phyloP scores from a whole-genome alignment of 2,329 filamentous ascomycete species.

The Pyrenophora graminea region DNA sequence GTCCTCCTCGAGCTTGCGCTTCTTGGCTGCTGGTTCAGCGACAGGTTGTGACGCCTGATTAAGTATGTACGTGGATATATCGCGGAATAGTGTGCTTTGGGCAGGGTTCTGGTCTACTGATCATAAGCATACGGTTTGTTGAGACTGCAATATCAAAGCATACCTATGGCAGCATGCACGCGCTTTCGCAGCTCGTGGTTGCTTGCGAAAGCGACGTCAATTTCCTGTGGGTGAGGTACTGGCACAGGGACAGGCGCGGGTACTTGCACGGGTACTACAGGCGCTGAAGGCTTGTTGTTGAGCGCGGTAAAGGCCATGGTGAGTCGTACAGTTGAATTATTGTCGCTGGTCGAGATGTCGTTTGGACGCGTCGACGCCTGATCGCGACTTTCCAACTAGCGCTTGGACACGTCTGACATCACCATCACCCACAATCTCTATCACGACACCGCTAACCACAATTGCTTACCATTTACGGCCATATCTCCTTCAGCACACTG shows the following conservation, averaged over 20 bases:
- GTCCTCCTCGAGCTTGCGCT: constrained; percentile 45
- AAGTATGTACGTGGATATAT: constrained; percentile 45
- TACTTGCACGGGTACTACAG: constrained; percentile 9
- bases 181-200: constrained; percentile 44
- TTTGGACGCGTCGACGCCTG: constrained; percentile 11
- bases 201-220: constrained; percentile 42
- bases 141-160: not conserved
- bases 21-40: constrained; percentile 42
- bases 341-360: constrained; percentile 10
- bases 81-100: constrained; percentile 41
- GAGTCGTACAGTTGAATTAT: constrained; percentile 5
- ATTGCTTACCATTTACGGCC: no score
- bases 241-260: constrained; percentile 3
- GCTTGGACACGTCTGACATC: constrained; percentile 14
- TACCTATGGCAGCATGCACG: constrained; percentile 45
- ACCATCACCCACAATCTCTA: constrained; percentile 5
- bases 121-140: not conserved
- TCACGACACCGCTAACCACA: not conserved
- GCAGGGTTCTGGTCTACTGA: constrained; percentile 39
- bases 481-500: no score
- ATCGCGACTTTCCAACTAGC: constrained; percentile 22
- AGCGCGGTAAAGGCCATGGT: constrained; percentile 32
- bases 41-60: constrained; percentile 27
- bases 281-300: constrained; percentile 20
- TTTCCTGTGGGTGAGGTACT: constrained; percentile 30